These are phyloP conservation scores for Aspergillus ostianus DNA, from an alignment of 495 filamentous ascomycete genomes.

Conservation along the genomic window DNA sequence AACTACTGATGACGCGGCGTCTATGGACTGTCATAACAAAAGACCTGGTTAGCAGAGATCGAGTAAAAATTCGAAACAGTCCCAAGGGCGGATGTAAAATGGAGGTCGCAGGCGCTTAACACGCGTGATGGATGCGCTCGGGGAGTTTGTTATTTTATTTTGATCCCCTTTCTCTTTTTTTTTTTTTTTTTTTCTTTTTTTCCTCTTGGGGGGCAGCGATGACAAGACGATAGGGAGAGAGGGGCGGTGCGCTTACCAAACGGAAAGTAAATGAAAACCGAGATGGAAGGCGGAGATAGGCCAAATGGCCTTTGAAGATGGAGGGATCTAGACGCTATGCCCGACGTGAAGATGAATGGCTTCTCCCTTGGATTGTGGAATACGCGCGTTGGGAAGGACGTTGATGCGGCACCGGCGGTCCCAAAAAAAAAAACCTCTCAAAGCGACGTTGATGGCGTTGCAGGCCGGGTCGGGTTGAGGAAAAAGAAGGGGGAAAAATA, in stretches of 20 bases:
- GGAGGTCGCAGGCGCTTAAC: not conserved
- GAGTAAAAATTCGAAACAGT: not conserved
- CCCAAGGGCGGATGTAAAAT: not conserved
- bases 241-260: slow-evolving; percentile 26
- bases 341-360: slow-evolving; percentile 16
- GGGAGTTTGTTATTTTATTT: slow-evolving; percentile 8
- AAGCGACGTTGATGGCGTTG: slow-evolving; percentile 1
- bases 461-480: slow-evolving; percentile 10
- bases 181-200: slow-evolving; percentile 1
- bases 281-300: slow-evolving; percentile 14
- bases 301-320: slow-evolving; percentile 17
- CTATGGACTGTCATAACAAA: slow-evolving; percentile 33
- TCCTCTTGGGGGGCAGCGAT: not conserved
- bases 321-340: slow-evolving; percentile 30
- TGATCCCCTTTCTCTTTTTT: not conserved
- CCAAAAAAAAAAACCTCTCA: slow-evolving; percentile 4
- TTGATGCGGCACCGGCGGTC: slow-evolving; percentile 7
- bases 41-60: slow-evolving; percentile 8
- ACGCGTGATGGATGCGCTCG: slow-evolving; percentile 31
- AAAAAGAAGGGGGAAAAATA: not conserved
- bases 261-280: slow-evolving; percentile 19
- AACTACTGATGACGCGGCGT: slow-evolving; percentile 40
- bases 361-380: not conserved
- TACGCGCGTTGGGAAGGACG: slow-evolving; percentile 8
- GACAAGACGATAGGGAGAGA: not conserved